Percentiles rank a stretch among this genome's conserved stretches.
Evolutionary conservation across 2,329 filamentous ascomycete genomes (phyloP).

Genomic region (Ambrosiella xylebori): DNA sequence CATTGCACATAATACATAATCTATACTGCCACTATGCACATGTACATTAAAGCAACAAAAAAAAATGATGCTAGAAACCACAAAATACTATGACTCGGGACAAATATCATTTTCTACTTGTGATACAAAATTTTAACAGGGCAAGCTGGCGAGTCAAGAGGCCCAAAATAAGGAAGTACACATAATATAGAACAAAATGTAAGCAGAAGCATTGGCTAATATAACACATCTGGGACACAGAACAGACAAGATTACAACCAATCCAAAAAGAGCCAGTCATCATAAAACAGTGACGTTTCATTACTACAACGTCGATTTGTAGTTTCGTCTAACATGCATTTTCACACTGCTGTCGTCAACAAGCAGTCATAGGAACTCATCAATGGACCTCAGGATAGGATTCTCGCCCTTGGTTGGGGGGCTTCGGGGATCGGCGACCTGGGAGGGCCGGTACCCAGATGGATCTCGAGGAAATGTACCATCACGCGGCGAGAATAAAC

Average conservation of each 20-base stretch:
- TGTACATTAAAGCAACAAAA: no score
- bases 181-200: background rate
- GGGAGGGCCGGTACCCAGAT: conserved; percentile 29
- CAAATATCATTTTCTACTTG: no score
- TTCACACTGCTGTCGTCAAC: background rate
- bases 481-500: conserved; percentile 35
- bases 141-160: background rate
- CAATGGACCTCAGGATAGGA: conserved; percentile 61
- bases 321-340: background rate
- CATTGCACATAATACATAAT: no score
- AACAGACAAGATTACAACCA: background rate
- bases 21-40: no score
- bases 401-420: conserved; percentile 57
- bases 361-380: conserved; percentile 50
- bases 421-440: conserved; percentile 50
- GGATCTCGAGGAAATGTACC: conserved; percentile 37
- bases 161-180: background rate
- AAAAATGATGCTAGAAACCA: no score
- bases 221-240: background rate
- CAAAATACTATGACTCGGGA: no score
- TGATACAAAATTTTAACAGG: no score
- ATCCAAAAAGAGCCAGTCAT: background rate
- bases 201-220: background rate
- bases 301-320: conserved; percentile 1
- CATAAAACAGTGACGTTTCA: conserved; percentile 1